Evolutionary conservation across 2,329 filamentous ascomycete genomes (phyloP).

Genomic region (Mycosphaerella sp.): DNA sequence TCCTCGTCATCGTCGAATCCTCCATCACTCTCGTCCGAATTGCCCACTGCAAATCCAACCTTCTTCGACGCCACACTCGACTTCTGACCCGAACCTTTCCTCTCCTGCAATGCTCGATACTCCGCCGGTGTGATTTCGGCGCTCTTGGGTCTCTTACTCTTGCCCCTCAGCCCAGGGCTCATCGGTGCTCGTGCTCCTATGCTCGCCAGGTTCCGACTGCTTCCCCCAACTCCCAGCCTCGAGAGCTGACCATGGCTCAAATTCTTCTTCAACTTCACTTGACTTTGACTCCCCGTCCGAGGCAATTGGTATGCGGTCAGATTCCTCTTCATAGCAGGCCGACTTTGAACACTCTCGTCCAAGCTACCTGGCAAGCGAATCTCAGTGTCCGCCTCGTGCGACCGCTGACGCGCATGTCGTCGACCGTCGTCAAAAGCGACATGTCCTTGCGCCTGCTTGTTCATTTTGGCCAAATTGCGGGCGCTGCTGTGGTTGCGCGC

Average conservation of each 20-base stretch:
- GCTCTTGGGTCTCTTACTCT: slow-evolving; percentile 30
- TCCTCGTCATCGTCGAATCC: slow-evolving; percentile 22
- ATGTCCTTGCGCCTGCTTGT: slow-evolving; percentile 9
- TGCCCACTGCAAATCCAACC: slow-evolving; percentile 33
- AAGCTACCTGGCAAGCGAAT: slow-evolving; percentile 33
- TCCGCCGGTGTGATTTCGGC: slow-evolving; percentile 22
- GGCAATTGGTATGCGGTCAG: slow-evolving; percentile 31
- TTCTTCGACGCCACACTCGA: slow-evolving; percentile 20
- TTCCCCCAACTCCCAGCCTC: slow-evolving; percentile 33
- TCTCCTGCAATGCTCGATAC: slow-evolving; percentile 6
- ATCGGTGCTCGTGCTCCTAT: slow-evolving; percentile 24
- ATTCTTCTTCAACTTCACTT: slow-evolving; percentile 35
- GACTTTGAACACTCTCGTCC: slow-evolving; percentile 23
- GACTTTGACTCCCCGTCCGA: slow-evolving; percentile 25
- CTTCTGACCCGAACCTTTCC: slow-evolving; percentile 12
- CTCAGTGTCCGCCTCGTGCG: slow-evolving; percentile 33
- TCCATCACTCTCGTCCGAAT: slow-evolving; percentile 20
- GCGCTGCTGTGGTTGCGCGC: slow-evolving; percentile 32
- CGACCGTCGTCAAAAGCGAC: slow-evolving; percentile 19
- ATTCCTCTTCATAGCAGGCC: slow-evolving; percentile 29
- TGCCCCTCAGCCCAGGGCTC: slow-evolving; percentile 29
- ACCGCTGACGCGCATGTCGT: slow-evolving; percentile 25
- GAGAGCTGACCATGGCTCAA: slow-evolving; percentile 44
- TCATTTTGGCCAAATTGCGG: slow-evolving; percentile 30
- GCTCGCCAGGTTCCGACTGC: slow-evolving; percentile 35